Evolutionary conservation across 2,329 filamentous ascomycete genomes (phyloP), one percentile per base, ranked within the genome.

Genomic region (Nothopassalora personata): DNA sequence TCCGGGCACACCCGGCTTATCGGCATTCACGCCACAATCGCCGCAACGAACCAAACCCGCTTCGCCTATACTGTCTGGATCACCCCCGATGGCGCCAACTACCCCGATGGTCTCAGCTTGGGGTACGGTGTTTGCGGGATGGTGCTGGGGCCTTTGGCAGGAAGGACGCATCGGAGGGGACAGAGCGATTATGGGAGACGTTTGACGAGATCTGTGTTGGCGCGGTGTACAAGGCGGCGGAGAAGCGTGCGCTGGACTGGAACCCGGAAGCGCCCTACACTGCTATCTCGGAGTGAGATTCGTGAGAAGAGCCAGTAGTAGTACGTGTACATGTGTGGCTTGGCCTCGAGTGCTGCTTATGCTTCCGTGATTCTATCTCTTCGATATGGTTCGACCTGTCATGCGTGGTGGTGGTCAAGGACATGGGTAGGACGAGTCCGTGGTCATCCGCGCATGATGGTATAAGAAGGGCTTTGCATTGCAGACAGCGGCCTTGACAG

Each of bases 111-210:
- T 23, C 55, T 57, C 27, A 34, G 43, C 5, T 47, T 62, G 13
- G 54, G 60, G 2, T 62, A 60, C 33, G 58, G 60, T 51, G 58
- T 60, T n/a, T 60, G 58, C 23, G 51, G 48, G 3, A 54, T 62
- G 45, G 49, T 48, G 6, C 15, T 60, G 30, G 45, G 52, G 27
- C 36, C 48, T 9, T 28, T 62, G 5, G 31, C 48, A 1, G 49
- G 50, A 11, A 58, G 58, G 13, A 58, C 49, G 48, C 43, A 27
- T 10, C 28, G 18, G 10, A 36, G 60, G n/a, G 58, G 50, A 13
- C 60, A 62, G 34, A 31, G 18, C 8, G 60, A 60, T 36, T 60
- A 56, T 52, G 60, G 60, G 15, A 31, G 19, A 58, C 51, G 18
- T 36, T 62, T 13, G 57, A 62, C 49, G 27, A 56, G 27, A 27